These are phyloP conservation scores for Pseudopyrenochaeta lycopersici DNA, from an alignment of 2,329 filamentous ascomycete genomes.

Conservation along the genomic window DNA sequence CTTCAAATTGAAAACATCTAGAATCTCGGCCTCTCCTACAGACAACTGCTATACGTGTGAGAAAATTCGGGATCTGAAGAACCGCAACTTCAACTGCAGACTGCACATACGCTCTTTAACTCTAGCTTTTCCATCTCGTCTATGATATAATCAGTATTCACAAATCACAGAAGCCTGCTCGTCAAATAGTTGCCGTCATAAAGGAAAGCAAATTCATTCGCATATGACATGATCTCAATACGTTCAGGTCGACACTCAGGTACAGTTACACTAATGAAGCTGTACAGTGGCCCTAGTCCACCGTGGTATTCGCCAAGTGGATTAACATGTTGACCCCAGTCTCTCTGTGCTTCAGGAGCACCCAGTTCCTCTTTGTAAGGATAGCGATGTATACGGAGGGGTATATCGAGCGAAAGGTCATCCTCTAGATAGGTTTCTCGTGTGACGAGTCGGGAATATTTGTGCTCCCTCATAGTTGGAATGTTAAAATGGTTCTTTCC, in stretches of 20 bases:
- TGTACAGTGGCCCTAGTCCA: constrained; percentile 31
- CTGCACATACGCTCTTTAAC: constrained; percentile 1
- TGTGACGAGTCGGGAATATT: constrained; percentile 6
- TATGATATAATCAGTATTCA: background rate
- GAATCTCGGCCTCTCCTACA: constrained; percentile 16
- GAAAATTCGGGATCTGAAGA: too few relatives aligned
- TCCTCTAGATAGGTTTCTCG: constrained; percentile 1
- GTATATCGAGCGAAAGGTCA: constrained; percentile 9
- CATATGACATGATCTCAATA: constrained; percentile 52
- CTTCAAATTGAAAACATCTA: background rate
- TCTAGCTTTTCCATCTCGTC: constrained; percentile 8
- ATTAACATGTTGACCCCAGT: constrained; percentile 43
- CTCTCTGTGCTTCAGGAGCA: constrained; percentile 24
- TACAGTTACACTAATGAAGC: constrained; percentile 44
- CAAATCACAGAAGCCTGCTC: too few relatives aligned
- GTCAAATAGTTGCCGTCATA: constrained; percentile 54
- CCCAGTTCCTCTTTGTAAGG: constrained; percentile 37
- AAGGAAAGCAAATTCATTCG: constrained; percentile 54
- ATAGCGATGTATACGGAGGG: constrained; percentile 6
- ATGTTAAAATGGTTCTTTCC: too few relatives aligned
- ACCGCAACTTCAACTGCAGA: background rate
- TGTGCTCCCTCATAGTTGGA: too few relatives aligned
- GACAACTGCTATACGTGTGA: constrained; percentile 29
- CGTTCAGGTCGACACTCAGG: constrained; percentile 53
- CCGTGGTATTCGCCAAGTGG: constrained; percentile 35